Conservation (phyloP, 495 filamentous ascomycete genomes). For the Aspergillus affinis region DNA sequence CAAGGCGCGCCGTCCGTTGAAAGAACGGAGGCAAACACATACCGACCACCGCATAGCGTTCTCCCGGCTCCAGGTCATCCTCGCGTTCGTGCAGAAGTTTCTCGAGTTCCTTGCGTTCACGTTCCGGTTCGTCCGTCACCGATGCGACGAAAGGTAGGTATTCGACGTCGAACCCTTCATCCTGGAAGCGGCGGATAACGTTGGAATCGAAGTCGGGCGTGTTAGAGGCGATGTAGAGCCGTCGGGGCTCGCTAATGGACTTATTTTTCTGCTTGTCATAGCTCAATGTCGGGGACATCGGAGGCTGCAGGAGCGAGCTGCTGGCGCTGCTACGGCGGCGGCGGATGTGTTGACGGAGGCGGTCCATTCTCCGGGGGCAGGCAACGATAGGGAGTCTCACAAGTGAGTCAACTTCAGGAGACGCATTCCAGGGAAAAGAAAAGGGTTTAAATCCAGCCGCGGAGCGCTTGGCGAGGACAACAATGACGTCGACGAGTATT, state of each 20-base stretch:
- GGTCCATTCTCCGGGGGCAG: slow-evolving; percentile 14
- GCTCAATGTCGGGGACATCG: slow-evolving; percentile 17
- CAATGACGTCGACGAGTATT: slow-evolving; percentile 24
- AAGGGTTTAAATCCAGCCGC: background rate
- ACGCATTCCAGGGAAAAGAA: background rate
- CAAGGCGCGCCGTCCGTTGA: background rate
- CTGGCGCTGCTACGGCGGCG: slow-evolving; percentile 19
- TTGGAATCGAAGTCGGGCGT: slow-evolving; percentile 55
- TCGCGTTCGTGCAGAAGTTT: slow-evolving; percentile 48
- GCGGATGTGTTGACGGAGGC: slow-evolving; percentile 18
- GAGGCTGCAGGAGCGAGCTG: slow-evolving; percentile 9
- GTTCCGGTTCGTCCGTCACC: slow-evolving; percentile 39
- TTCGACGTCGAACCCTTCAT: slow-evolving; percentile 63
- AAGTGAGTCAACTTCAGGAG: background rate
- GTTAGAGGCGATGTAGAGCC: slow-evolving; percentile 61
- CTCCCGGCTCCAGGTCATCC: slow-evolving; percentile 43
- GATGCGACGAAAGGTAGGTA: slow-evolving; percentile 53
- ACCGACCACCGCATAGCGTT: slow-evolving; percentile 50
- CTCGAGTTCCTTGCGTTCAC: slow-evolving; percentile 35
- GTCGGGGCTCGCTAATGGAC: slow-evolving; percentile 20
- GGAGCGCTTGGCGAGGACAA: slow-evolving; percentile 2
- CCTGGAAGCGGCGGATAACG: slow-evolving; percentile 55
- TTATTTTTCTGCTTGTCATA: slow-evolving; percentile 15
- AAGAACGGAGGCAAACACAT: slow-evolving; percentile 13
- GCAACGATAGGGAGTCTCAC: background rate